Evolutionary conservation across 2,329 filamentous ascomycete genomes (phyloP).

Genomic region (Sporothrix humicola): DNA sequence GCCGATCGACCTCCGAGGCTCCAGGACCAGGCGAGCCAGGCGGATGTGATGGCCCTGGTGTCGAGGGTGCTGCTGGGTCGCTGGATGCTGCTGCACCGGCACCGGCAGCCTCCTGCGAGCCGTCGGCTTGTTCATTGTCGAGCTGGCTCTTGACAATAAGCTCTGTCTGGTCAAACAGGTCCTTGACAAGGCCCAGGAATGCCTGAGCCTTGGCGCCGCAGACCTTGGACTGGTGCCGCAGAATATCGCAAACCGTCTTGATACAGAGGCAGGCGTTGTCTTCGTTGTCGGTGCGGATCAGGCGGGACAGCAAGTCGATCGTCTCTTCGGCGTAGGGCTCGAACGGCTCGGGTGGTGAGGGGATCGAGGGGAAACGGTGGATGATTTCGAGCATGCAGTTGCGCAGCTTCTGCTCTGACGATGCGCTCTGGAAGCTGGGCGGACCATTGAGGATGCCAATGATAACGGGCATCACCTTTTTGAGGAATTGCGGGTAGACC

Average conservation of each 20-base stretch:
- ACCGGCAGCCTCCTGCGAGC: constrained; percentile 43
- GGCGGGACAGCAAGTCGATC: constrained; percentile 84
- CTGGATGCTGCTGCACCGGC: constrained; percentile 37
- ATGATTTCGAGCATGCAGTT: constrained; percentile 94
- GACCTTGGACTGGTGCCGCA: constrained; percentile 87
- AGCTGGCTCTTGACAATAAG: constrained; percentile 94
- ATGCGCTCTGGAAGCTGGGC: constrained; percentile 89
- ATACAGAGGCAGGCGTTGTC: constrained; percentile 98
- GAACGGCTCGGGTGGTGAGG: constrained; percentile 76
- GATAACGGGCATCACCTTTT: constrained; percentile 88
- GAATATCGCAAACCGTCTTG: constrained; percentile 96
- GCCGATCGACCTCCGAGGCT: constrained; percentile 80
- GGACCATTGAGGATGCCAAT: constrained; percentile 81
- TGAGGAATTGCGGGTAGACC: constrained; percentile 76
- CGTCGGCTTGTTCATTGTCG: constrained; percentile 70
- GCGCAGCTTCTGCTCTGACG: constrained; percentile 90
- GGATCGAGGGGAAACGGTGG: constrained; percentile 77
- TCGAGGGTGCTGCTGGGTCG: constrained; percentile 66
- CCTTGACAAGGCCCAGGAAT: constrained; percentile 89
- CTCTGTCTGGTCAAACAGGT: constrained; percentile 95
- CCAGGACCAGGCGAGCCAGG: constrained; percentile 89
- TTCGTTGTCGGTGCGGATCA: constrained; percentile 93
- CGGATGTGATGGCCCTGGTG: constrained; percentile 67
- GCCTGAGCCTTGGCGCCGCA: constrained; percentile 80
- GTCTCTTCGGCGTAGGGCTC: constrained; percentile 88